These are phyloP conservation scores for Pisolithus microcarpus DNA, from an alignment of 768 basidiomycete species.

Conservation along the genomic window DNA sequence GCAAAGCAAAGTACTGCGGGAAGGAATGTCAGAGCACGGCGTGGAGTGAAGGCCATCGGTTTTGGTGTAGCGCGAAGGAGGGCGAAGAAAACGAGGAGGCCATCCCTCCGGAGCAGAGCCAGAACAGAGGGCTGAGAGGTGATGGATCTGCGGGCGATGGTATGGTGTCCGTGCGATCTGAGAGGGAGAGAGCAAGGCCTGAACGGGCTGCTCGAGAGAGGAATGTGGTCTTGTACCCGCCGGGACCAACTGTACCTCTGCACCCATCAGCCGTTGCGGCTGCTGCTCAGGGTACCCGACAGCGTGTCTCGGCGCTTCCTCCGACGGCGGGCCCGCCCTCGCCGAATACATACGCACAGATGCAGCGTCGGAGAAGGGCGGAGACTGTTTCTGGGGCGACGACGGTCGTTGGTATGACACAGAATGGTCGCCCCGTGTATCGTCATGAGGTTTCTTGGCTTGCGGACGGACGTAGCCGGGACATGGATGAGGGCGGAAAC, in stretches of 20 bases:
- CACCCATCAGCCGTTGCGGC: constrained; percentile 12
- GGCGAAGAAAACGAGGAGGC: constrained; percentile 36
- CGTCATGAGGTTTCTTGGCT: constrained; percentile 24
- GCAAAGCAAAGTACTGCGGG: constrained; percentile 98
- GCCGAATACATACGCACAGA: constrained; percentile 11
- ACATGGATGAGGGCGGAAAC: constrained; percentile 15
- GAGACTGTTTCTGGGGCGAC: constrained; percentile 29
- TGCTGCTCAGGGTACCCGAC: constrained; percentile 17
- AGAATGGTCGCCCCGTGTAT: constrained; percentile 22
- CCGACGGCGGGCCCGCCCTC: constrained; percentile 18
- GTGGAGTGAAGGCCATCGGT: constrained; percentile 94
- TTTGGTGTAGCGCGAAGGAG: constrained; percentile 79
- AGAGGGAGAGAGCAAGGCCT: constrained; percentile 29
- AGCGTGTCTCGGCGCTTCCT: constrained; percentile 24
- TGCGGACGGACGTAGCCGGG: constrained; percentile 14
- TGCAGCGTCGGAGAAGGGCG: constrained; percentile 26
- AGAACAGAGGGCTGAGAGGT: constrained; percentile 5
- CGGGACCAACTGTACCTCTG: constrained; percentile 5
- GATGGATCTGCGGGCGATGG: constrained; percentile 10
- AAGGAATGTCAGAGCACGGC: constrained; percentile 96
- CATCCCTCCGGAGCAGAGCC: constrained; percentile 20
- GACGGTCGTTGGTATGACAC: constrained; percentile 20
- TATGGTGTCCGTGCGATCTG: constrained; percentile 16
- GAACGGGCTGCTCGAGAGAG: constrained; percentile 17
- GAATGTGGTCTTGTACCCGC: constrained; percentile 2